Base-by-base conservation (phyloP, 1,284 basidiomycete genomes). In the Butyriboletus appendiculatus region DNA sequence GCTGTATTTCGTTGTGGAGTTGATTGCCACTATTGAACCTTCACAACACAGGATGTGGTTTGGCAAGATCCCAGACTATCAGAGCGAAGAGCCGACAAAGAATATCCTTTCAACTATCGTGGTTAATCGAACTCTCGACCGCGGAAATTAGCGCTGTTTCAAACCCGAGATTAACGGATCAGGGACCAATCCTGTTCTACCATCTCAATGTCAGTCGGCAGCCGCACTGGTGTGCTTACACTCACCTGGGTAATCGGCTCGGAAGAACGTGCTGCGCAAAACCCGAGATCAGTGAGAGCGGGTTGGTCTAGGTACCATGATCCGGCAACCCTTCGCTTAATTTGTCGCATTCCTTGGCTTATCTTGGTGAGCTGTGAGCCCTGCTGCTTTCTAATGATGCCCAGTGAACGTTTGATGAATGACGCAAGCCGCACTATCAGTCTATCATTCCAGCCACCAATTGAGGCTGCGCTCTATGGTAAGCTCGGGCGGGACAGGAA, bases 21-120 rank as follows among this genome's bases (percentile, higher is more conserved):
- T 26, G n/a, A 14, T 41, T n/a, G 28, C 22, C 20, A 6, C 28
- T 5, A 26, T 18, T 57, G 3, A 33, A 15, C 32, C 4, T 33
- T 18, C 26, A 26, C 18, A 28, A 9, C 39, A 42, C n/a, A n/a
- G 9, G n/a, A 18, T 18, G 20, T 22, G 14, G 4, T 28, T 28
- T 7, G 40, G 40, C 5, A 16, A 14, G 24, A 10, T 28, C 5
- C 10, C 12, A 32, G 32, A 18, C 22, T 11, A 15, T 30, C 39
- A 43, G 20, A 18, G 47, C 33, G 42, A 45, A 53, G 32, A 20
- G 48, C 48, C 38, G 38, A 58, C 28, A 22, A n/a, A 30, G 33
- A 20, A 34, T 6, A 34, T 32, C 18, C 16, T 38, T 28, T 24
- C 12, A 16, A 14, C 10, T 14, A 10, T 8, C n/a, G 15, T 6